A percentile compares a stretch with the other conserved stretches of the same genome.
Conservation (phyloP, 371 early-diverging fungal genomes). For the Catenaria anguillulae region DNA sequence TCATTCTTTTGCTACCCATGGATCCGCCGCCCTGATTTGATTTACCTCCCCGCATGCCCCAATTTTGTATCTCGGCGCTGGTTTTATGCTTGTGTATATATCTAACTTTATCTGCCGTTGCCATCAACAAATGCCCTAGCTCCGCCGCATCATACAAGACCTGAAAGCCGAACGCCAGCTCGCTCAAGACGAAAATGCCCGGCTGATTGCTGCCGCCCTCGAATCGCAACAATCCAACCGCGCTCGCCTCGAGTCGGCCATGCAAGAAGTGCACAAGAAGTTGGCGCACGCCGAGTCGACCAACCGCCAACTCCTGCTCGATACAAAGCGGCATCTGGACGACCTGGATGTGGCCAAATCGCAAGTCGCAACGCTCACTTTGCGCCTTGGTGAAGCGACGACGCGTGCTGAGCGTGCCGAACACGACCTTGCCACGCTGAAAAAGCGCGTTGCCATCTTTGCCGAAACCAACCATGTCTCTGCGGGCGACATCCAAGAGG, state of each 20-base stretch:
- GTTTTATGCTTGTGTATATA: too few relatives aligned
- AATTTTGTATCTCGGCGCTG: too few relatives aligned
- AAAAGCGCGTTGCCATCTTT: constrained; percentile 7
- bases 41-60: too few relatives aligned
- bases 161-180: not conserved
- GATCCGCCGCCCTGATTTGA: too few relatives aligned
- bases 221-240: not conserved
- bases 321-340: not conserved
- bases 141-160: not conserved
- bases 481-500: constrained; percentile 29
- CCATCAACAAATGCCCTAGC: not conserved
- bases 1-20: too few relatives aligned
- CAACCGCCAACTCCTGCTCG: not conserved
- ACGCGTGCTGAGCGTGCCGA: not conserved
- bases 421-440: not conserved
- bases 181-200: not conserved
- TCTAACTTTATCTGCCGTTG: too few relatives aligned
- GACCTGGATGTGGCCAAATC: not conserved
- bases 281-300: not conserved
- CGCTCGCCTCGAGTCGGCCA: not conserved
- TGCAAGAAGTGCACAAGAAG: not conserved
- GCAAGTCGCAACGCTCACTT: not conserved
- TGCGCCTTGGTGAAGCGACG: not conserved
- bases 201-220: not conserved
- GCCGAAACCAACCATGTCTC: constrained; percentile 18